phyloP scores from a whole-genome alignment of 192 early-diverging fungal genomes.

The Rhizophagus sp. region DNA sequence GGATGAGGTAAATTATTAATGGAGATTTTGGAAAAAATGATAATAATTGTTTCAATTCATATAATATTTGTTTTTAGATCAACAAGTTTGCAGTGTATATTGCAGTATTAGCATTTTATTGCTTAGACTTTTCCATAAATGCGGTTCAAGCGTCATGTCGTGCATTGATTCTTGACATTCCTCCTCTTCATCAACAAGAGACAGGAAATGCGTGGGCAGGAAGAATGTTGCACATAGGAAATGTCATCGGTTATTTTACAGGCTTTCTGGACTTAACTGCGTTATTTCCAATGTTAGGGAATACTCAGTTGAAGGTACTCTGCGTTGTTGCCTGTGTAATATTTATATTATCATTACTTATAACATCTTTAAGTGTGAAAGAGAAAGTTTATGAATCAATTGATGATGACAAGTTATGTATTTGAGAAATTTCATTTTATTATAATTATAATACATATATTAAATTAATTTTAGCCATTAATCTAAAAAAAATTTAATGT shows the following conservation, averaged over 20 bases:
- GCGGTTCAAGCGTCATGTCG: conserved; percentile 82
- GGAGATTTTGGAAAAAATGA: conserved; percentile 1
- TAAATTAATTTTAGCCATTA: too few species aligned
- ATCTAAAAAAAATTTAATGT: not conserved
- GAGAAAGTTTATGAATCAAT: conserved; percentile 47
- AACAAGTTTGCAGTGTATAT: conserved; percentile 59
- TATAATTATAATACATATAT: too few species aligned
- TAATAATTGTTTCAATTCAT: not conserved
- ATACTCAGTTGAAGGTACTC: conserved; percentile 79
- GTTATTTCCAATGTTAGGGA: conserved; percentile 67
- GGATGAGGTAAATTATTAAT: not conserved
- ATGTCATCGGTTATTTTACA: conserved; percentile 82
- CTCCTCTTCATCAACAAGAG: conserved; percentile 79
- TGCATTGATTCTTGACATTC: conserved; percentile 83
- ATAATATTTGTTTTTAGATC: conserved; percentile 13
- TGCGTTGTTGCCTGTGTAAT: conserved; percentile 69
- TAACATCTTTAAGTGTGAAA: conserved; percentile 67
- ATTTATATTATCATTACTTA: conserved; percentile 55
- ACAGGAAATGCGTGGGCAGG: conserved; percentile 82
- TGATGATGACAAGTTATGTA: conserved; percentile 37
- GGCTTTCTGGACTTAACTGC: conserved; percentile 75
- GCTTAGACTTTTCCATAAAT: conserved; percentile 94
- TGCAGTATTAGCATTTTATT: conserved; percentile 83
- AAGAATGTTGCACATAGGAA: conserved; percentile 83
- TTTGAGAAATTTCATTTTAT: not conserved